Evolutionary conservation across 257 asterid species (phyloP).

Genomic region (Henckelia pumila): DNA sequence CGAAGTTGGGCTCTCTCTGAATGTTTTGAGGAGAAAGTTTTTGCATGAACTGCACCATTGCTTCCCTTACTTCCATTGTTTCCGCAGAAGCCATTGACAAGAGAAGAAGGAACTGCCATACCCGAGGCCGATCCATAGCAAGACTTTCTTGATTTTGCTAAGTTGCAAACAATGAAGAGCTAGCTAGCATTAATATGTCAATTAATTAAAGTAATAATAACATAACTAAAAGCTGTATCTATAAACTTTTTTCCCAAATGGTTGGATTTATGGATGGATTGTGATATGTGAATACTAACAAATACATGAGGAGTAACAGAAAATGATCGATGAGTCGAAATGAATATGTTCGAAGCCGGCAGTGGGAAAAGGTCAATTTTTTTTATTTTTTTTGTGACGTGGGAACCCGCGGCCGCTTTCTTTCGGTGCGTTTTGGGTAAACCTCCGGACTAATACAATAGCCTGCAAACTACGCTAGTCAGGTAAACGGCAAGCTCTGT

Average conservation of each 20-base stretch:
- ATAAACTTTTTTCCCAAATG: no score
- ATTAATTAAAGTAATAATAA: not conserved
- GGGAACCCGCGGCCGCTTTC: no score
- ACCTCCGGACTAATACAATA: no score
- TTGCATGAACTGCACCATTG: conserved; percentile 53
- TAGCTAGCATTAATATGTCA: no score
- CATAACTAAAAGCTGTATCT: conserved; percentile 5
- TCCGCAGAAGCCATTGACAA: conserved; percentile 40
- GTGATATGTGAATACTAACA: conserved; percentile 1
- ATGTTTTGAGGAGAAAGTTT: conserved; percentile 37
- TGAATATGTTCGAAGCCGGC: conserved; percentile 24
- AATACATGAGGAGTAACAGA: not conserved
- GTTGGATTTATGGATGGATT: conserved; percentile 13
- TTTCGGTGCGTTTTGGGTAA: no score
- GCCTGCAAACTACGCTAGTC: no score
- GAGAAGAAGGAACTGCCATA: conserved; percentile 18
- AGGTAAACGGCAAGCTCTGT: no score
- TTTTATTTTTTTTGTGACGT: not conserved
- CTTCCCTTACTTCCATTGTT: conserved; percentile 37
- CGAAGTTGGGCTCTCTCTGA: conserved; percentile 35
- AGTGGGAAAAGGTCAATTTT: conserved; percentile 22
- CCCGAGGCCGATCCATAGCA: conserved; percentile 4
- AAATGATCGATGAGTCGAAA: not conserved
- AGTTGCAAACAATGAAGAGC: not conserved
- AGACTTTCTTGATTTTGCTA: not conserved